Evolutionary conservation across 2,329 filamentous ascomycete species (phyloP), one percentile per base, ranked within the genome.

Genomic region (Pseudogymnoascus sp.): DNA sequence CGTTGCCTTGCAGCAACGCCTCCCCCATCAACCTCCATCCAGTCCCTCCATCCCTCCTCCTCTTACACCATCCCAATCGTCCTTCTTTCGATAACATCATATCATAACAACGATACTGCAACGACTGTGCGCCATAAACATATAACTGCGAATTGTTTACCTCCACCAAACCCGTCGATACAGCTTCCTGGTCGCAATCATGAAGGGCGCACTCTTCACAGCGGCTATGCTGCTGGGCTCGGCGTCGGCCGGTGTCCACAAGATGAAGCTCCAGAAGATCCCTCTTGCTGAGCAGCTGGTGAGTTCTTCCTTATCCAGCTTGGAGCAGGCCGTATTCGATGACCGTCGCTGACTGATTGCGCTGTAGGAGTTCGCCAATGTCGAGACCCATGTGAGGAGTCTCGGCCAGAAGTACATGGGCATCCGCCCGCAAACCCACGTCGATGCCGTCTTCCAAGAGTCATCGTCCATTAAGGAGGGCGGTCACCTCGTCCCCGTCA

Each of bases 341-440:
- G 51, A 57, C 16, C 18, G 70, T 76, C 51, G 76, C 51, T 57
- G 26, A 57, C 51, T 57, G 18, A 34, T 57, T 34, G 29, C 66
- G 26, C 23, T 37, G 45, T 63, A 95, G 91, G 85, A 90, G 75
- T 81, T 86, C 69, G 84, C 89, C 74, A 90, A 89, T 74, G 86
- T 99, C 75, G 86, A 91, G 74, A 81, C 86, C 67, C 93, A 97
- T 74, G 83, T 91, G 70, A 86, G 88, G 75, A 86, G 87, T 67
- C 86, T 99, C 66, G 87, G 90, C 68, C 93, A 97, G 83, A 99
- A 97, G 85, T 97, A 97, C 83, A 89, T 97, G 85, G 92, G 93
- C 68, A 77, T 86, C 71, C 87, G 89, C 70, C 87, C 89, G 59
- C 80, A 88, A 69, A 77, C 77, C 68, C 88, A 91, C 71, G 79